Evolutionary conservation across 345 rosid species (phyloP).

Genomic region (Eucalyptus globulus): DNA sequence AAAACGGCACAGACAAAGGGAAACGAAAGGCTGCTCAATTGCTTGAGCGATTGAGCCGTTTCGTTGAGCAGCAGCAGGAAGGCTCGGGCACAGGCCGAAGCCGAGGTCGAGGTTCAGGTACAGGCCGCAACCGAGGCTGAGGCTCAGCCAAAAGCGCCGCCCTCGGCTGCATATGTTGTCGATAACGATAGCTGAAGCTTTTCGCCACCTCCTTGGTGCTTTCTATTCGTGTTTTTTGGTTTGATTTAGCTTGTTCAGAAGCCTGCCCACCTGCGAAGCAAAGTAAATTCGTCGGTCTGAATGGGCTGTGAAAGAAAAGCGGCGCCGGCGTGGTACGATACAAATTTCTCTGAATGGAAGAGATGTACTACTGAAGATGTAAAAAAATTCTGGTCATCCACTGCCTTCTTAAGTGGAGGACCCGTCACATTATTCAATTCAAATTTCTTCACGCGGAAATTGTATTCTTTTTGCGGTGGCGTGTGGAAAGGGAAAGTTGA

Average conservation of each 20-base stretch:
- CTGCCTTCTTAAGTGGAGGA: too few relatives aligned
- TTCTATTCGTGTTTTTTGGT: not conserved
- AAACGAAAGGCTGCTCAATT: conserved; percentile 91
- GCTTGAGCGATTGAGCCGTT: conserved; percentile 65
- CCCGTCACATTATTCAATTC: not conserved
- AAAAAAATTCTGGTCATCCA: too few relatives aligned
- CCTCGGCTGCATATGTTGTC: not conserved
- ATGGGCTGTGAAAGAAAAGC: not conserved
- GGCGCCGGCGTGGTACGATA: not conserved
- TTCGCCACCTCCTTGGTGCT: not conserved
- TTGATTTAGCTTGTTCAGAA: not conserved
- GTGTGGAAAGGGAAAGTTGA: not conserved
- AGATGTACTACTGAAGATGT: not conserved
- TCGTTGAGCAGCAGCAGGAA: conserved; percentile 58
- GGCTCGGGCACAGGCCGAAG: conserved; percentile 3
- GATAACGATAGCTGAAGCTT: not conserved
- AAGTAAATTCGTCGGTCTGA: not conserved
- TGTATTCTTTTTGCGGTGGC: not conserved
- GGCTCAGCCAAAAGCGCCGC: not conserved
- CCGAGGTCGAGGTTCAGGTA: not conserved
- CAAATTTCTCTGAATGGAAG: not conserved
- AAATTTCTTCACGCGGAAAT: not conserved
- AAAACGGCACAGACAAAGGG: conserved; percentile 84
- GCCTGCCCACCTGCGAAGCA: not conserved
- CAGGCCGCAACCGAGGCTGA: not conserved